Evolutionary conservation across 345 rosid species (phyloP).

Genomic region (Eucalyptus erythrocorys): DNA sequence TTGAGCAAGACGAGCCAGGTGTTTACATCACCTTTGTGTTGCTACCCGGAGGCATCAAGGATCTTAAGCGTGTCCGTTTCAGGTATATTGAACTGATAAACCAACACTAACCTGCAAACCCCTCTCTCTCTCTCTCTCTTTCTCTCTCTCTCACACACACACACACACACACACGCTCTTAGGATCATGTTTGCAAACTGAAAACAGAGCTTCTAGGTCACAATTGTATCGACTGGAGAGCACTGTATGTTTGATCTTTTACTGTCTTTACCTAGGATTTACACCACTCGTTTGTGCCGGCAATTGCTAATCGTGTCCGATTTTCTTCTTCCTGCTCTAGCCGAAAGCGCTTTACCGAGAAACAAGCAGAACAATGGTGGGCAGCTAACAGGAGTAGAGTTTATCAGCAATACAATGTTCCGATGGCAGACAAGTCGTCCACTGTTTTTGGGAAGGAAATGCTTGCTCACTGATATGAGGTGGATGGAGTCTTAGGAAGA

Average conservation of each 20-base stretch:
- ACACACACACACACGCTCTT: background rate
- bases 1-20: slow-evolving; percentile 73
- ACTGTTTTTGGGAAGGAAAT: slow-evolving; percentile 25
- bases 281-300: background rate
- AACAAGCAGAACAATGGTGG: slow-evolving; percentile 86
- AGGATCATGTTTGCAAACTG: background rate
- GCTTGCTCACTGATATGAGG: background rate
- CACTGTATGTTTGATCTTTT: background rate
- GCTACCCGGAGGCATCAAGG: slow-evolving; percentile 56
- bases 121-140: background rate
- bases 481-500: background rate
- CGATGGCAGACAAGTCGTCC: slow-evolving; percentile 34
- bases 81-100: slow-evolving; percentile 22
- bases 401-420: slow-evolving; percentile 52
- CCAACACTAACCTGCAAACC: background rate
- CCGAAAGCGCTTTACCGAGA: slow-evolving; percentile 64
- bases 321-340: slow-evolving; percentile 13
- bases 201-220: background rate
- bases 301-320: background rate
- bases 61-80: slow-evolving; percentile 78
- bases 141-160: background rate
- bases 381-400: slow-evolving; percentile 57
- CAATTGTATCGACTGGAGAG: background rate
- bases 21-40: slow-evolving; percentile 59
- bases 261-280: background rate